Base-by-base conservation (phyloP, 805 yeast genomes). In the Komagataella ulmi region DNA sequence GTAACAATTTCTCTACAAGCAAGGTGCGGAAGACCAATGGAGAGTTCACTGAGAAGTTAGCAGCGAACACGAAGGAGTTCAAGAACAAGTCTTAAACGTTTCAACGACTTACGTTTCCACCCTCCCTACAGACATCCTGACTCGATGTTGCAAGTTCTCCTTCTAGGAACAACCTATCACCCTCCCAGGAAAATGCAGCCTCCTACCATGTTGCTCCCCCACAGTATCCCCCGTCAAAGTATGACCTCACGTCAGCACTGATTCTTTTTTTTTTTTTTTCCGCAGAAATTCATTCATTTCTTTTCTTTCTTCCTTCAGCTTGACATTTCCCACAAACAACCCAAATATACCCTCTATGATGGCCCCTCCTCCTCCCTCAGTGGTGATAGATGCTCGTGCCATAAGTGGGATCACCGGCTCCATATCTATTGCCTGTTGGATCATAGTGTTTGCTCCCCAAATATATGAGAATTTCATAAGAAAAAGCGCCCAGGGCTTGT, bases 361-460 rank as follows among this genome's bases (percentile, higher is more conserved):
- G 52, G 40, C 40, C 40, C 40, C 81, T 3, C 83, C 84, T 21
- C 83, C 84, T 43, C 81, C 81, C 23, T 86, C 89, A 2, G 74
- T 83, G 21, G 74, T 76, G 24, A 70, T 83, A 51, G 83, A 80
- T 56, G 81, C 87, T 17, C 79, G 79, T 56, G 86, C 86, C 17
- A 79, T 85, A 17, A 80, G 88, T 60, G 93, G 91, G 6, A 83
- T 86, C 52, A 80, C 85, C 17, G 87, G 85, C 24, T 88, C 96
- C 10, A 88, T 93, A 43, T 91, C 98, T 17, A 79, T 91, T 48
- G 96, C 97, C 14, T 93, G 97, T 65, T 91, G 99, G 99, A 84
- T 93, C 54, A 90, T 93, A 49, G 99, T 91, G 17, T 91, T 93
- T 72, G 95, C 96, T 44, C 98, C 98, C 8, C 98, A 91, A 64